A percentile compares a stretch with the other conserved stretches of the same genome.
phyloP scores from a whole-genome alignment of 1,284 basidiomycete species.

The Fomitopsis betulina region DNA sequence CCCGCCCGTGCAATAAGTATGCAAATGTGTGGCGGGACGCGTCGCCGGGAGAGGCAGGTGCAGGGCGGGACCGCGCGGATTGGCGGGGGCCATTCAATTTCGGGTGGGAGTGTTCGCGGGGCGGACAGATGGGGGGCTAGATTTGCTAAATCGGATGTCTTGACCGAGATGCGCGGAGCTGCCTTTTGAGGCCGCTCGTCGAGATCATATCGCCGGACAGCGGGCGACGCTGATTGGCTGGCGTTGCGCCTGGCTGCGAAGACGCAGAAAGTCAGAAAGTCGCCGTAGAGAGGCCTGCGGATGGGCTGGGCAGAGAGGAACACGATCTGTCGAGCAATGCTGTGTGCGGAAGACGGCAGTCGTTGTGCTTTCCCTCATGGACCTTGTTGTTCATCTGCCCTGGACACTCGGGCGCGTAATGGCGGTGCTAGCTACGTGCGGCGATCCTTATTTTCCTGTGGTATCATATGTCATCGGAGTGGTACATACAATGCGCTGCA shows the following conservation, averaged over 20 bases:
- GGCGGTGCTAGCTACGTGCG: background rate
- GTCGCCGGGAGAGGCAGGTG: background rate
- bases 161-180: conserved; percentile 1
- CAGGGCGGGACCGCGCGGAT: background rate
- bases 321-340: background rate
- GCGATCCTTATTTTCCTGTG: background rate
- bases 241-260: background rate
- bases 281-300: background rate
- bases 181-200: background rate
- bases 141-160: background rate
- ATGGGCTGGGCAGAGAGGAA: background rate
- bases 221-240: background rate
- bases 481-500: background rate
- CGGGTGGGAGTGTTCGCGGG: background rate
- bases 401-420: background rate
- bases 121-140: background rate
- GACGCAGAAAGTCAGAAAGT: background rate
- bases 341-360: background rate
- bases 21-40: background rate
- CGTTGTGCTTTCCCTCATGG: background rate
- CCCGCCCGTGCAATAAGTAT: background rate
- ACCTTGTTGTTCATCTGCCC: background rate
- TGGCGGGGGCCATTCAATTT: conserved; percentile 1
- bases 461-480: background rate
- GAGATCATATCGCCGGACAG: background rate